phyloP scores from a whole-genome alignment of 352 stramenopile species.

The Globisporangium spiculum region DNA sequence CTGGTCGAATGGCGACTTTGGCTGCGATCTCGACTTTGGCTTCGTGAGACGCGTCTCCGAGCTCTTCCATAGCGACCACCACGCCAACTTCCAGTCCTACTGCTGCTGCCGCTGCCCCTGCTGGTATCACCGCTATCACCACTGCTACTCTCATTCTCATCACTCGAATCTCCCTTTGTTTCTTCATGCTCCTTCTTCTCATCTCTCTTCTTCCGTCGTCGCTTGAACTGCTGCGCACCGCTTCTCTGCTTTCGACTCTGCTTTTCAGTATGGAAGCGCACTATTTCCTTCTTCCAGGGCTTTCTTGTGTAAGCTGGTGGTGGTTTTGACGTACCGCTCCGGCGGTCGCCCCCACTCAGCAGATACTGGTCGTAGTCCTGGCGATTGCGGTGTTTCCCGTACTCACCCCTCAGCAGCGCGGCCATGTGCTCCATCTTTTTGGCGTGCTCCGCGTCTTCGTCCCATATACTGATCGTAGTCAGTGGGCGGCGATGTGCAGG shows the following conservation, averaged over 20 bases:
- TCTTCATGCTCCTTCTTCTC: neutral
- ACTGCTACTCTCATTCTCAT: neutral
- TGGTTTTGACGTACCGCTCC: conserved; percentile 3
- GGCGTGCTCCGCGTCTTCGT: conserved; percentile 11
- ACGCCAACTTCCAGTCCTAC: neutral
- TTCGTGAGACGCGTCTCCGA: neutral
- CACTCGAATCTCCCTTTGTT: conserved; percentile 11
- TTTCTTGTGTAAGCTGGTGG: neutral
- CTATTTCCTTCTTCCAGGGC: conserved; percentile 12
- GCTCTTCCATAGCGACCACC: neutral
- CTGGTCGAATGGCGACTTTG: neutral
- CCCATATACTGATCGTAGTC: conserved; percentile 3
- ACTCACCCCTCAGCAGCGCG: conserved; percentile 22
- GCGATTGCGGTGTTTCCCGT: conserved; percentile 31
- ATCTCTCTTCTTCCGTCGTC: neutral
- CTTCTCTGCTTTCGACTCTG: neutral
- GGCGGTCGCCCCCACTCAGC: neutral
- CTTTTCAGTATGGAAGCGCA: conserved; percentile 7
- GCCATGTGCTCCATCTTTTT: conserved; percentile 17
- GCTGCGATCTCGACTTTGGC: neutral
- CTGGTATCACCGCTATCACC: neutral
- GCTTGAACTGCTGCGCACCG: neutral
- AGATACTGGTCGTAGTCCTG: conserved; percentile 58
- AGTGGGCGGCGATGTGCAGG: neutral
- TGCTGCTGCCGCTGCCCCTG: neutral